Conservation (phyloP, 176 grass and related monocot species). For the Oryza punctata region DNA sequence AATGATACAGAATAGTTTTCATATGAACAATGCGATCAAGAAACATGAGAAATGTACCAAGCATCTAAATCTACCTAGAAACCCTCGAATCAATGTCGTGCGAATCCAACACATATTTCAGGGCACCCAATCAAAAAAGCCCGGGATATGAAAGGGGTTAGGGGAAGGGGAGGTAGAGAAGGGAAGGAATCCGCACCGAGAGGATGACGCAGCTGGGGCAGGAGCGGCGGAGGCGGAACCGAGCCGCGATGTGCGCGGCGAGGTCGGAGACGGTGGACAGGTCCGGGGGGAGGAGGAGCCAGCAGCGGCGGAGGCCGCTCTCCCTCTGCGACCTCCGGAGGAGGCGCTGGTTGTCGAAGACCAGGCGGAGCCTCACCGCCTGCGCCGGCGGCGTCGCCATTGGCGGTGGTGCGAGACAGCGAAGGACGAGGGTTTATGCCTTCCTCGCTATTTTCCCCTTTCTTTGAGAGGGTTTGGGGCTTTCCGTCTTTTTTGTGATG, state of each 20-base stretch:
- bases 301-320: conserved; percentile 67
- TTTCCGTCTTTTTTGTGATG: not conserved
- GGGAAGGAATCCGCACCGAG: conserved; percentile 29
- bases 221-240: conserved; percentile 55
- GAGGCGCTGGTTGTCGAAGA: conserved; percentile 54
- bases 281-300: conserved; percentile 67
- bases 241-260: conserved; percentile 42
- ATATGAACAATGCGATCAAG: not conserved
- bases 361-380: conserved; percentile 57
- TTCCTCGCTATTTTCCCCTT: too few species aligned
- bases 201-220: conserved; percentile 58
- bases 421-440: conserved; percentile 16
- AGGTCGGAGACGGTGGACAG: conserved; percentile 64
- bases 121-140: not conserved
- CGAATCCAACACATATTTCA: not conserved
- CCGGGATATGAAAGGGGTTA: not conserved
- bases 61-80: not conserved
- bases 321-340: conserved; percentile 56
- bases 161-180: not conserved
- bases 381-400: conserved; percentile 37
- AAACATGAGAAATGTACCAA: not conserved
- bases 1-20: not conserved
- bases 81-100: conserved; percentile 21
- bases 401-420: not conserved
- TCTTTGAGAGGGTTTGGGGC: too few species aligned